Conservation (phyloP, 176 grass and related monocot species). For the Zea mays region Zm-B73-REFERENCE-NAM-5.0 NC_050100.1:50140001-50140500, state of each 20-base stretch:
- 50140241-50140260: constrained; percentile 85
- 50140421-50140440: constrained; percentile 12
- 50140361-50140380: constrained; percentile 92
- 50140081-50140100: constrained; percentile 30
- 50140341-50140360: constrained; percentile 72
- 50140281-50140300: neutral
- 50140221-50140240: constrained; percentile 93
- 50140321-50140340: constrained; percentile 88
- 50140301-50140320: constrained; percentile 33
- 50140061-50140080: constrained; percentile 39
- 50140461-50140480: constrained; percentile 71
- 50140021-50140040: constrained; percentile 44
- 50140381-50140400: constrained; percentile 59
- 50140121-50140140: constrained; percentile 31
- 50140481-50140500: constrained; percentile 94
- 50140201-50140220: constrained; percentile 77
- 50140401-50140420: neutral
- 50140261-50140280: constrained; percentile 16
- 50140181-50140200: constrained; percentile 52
- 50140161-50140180: constrained; percentile 55
- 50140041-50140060: constrained; percentile 54
- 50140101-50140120: constrained; percentile 26
- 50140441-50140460: constrained; percentile 12
- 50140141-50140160: constrained; percentile 50
- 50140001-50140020: constrained; percentile 45